Conservation (phyloP, 257 asterid genomes). For the Petrea volubilis region DNA sequence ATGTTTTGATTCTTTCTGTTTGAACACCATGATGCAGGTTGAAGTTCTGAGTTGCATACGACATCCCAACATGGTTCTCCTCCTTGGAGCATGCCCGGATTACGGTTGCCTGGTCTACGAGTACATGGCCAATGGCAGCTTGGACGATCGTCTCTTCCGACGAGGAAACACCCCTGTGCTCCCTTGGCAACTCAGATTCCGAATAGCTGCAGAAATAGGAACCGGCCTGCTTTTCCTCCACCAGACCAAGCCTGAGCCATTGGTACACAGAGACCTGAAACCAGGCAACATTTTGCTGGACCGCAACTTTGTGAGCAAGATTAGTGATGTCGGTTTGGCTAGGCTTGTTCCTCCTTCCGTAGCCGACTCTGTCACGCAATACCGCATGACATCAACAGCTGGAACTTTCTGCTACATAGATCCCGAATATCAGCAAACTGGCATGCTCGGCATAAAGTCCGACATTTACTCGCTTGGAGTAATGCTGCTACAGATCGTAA, state of each 20-base stretch:
- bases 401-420: slow-evolving; percentile 96
- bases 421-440: slow-evolving; percentile 93
- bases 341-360: slow-evolving; percentile 93
- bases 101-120: slow-evolving; percentile 94
- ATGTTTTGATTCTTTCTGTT: not conserved
- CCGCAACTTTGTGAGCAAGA: slow-evolving; percentile 86
- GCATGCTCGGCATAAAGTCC: slow-evolving; percentile 85
- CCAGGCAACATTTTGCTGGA: slow-evolving; percentile 87
- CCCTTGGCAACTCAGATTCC: slow-evolving; percentile 85
- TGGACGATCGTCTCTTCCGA: slow-evolving; percentile 75
- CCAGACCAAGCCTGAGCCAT: slow-evolving; percentile 92
- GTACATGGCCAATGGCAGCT: slow-evolving; percentile 90
- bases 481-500: slow-evolving; percentile 78
- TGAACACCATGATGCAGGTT: slow-evolving; percentile 47
- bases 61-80: slow-evolving; percentile 98
- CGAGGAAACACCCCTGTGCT: slow-evolving; percentile 68
- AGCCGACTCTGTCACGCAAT: slow-evolving; percentile 87
- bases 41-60: slow-evolving; percentile 90
- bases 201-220: slow-evolving; percentile 88
- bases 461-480: slow-evolving; percentile 86
- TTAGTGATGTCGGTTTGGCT: slow-evolving; percentile 90
- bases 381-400: slow-evolving; percentile 91
- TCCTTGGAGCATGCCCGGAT: slow-evolving; percentile 96
- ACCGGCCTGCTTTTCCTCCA: slow-evolving; percentile 89
- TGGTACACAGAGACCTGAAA: slow-evolving; percentile 89